Conservation (phyloP, 768 basidiomycete genomes). For the Suillus placidus region DNA sequence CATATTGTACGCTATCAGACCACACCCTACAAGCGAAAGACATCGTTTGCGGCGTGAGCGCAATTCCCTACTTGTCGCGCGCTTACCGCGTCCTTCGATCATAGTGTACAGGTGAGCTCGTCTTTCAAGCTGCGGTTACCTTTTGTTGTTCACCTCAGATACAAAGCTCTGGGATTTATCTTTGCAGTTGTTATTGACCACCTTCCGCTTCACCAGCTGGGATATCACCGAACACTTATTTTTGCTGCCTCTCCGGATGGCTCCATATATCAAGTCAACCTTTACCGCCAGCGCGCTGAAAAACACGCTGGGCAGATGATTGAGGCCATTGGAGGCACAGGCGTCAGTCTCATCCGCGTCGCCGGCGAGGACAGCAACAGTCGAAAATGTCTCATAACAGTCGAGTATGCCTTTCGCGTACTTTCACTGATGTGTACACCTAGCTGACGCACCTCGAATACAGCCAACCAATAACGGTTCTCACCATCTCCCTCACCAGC, state of each 20-base stretch:
- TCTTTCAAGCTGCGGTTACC: conserved; percentile 17
- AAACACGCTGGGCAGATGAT: conserved; percentile 52
- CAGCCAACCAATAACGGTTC: conserved; percentile 72
- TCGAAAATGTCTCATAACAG: conserved; percentile 66
- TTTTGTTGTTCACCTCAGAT: conserved; percentile 14
- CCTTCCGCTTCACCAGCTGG: conserved; percentile 83
- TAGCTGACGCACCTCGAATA: conserved; percentile 12
- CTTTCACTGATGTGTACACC: not conserved
- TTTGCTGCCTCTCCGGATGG: conserved; percentile 83
- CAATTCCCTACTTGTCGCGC: conserved; percentile 77
- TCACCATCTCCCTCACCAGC: conserved; percentile 77
- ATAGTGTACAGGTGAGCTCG: conserved; percentile 81
- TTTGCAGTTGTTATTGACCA: conserved; percentile 74
- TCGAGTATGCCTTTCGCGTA: conserved; percentile 52
- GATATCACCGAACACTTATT: conserved; percentile 87
- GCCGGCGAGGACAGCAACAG: conserved; percentile 53
- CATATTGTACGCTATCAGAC: conserved; percentile 82
- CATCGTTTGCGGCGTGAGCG: conserved; percentile 76
- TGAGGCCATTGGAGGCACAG: conserved; percentile 78
- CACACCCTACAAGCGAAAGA: conserved; percentile 91
- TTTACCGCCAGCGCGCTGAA: conserved; percentile 66
- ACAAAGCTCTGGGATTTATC: conserved; percentile 79
- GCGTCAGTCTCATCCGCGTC: conserved; percentile 66
- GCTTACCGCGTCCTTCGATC: conserved; percentile 83
- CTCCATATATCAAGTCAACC: conserved; percentile 75